Base-by-base conservation (phyloP, 192 early-diverging fungal genomes). In the Linnemannia hyalina region DNA sequence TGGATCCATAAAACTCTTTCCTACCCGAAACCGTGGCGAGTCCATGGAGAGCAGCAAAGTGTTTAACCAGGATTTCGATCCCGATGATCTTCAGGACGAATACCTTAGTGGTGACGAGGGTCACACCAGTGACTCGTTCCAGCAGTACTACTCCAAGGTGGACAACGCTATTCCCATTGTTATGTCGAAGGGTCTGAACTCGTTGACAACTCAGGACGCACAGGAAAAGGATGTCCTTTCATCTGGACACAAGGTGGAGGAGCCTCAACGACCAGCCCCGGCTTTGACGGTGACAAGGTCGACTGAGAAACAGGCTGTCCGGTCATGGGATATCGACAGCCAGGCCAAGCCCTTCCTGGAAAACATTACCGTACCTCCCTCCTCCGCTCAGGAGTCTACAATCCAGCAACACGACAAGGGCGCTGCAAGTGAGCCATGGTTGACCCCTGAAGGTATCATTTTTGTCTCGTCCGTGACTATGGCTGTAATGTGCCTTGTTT, bases 41-140 rank as follows among this genome's bases (percentile, higher is more conserved):
- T 81, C 84, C 23, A 73, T 52, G 63, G 80, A 81, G 52, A 86
- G 84, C 72, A 86, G 57, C 52, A 76, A 75, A 1, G 42, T 80
- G 29, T 77, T 81, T 23, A 86, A 63, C 42, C 60, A 77, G 16
- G 84, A 86, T 9, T 86, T 78, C 52, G 76, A 85, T 0, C 68
- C 46, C 20, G 83, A 77, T 1, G 74, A 80, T 20, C 20, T 35
- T 23, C 49, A 22, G 0, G 73, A 75, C 36, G 44, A 29, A 36
- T 29, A 78, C 32, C 38, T 40, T 40, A 68, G 47, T 36, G 44
- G 29, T 11, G 72, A 80, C 6, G 71, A 80, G 22, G 9, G 47
- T 20, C 46, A 23, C 7, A 26, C 38, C 18, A 46, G 49, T 2
- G 74, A 76, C 35, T 82, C 75, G 8, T 73, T 82, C 16, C 69